These are phyloP conservation scores for Lentithecium fluviatile DNA, from an alignment of 495 filamentous ascomycete genomes.

Conservation along the genomic window DNA sequence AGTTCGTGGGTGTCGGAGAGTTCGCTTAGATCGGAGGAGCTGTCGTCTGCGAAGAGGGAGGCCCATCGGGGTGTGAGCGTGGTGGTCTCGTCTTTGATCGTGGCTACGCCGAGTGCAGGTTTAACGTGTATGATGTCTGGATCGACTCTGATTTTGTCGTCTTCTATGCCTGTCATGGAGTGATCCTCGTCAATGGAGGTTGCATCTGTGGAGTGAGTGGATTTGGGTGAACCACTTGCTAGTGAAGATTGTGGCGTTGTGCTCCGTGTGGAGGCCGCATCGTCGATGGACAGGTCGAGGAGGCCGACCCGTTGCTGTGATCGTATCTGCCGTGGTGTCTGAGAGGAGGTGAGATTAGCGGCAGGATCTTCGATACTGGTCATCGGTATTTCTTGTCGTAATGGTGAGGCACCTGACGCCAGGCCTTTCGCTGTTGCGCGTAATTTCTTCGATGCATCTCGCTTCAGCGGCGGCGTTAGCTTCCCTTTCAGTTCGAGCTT, in stretches of 20 bases:
- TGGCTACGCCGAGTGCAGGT: not conserved
- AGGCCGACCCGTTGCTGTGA: constrained; percentile 30
- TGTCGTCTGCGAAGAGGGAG: constrained; percentile 19
- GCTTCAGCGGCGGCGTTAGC: constrained; percentile 9
- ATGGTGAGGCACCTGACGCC: constrained; percentile 24
- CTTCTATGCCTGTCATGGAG: constrained; percentile 1
- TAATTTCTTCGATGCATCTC: not conserved
- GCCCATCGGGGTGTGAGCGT: not conserved
- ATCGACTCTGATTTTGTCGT: constrained; percentile 10
- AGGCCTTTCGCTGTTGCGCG: constrained; percentile 17
- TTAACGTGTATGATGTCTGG: constrained; percentile 4
- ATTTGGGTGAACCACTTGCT: constrained; percentile 19
- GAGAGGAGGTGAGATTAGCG: constrained; percentile 18
- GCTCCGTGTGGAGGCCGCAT: constrained; percentile 11
- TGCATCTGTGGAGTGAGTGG: constrained; percentile 27
- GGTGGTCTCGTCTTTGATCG: constrained; percentile 2
- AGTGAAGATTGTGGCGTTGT: constrained; percentile 22
- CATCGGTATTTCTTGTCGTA: constrained; percentile 28
- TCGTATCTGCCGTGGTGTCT: constrained; percentile 12
- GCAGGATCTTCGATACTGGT: constrained; percentile 33
- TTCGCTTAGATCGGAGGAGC: constrained; percentile 29
- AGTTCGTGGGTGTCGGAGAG: constrained; percentile 23
- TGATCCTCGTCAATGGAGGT: constrained; percentile 30
- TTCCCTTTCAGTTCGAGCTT: constrained; percentile 1
- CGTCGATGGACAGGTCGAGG: constrained; percentile 23